Conservation (phyloP, 108 stramenopile genomes). For the Conticribra weissflogii region DNA sequence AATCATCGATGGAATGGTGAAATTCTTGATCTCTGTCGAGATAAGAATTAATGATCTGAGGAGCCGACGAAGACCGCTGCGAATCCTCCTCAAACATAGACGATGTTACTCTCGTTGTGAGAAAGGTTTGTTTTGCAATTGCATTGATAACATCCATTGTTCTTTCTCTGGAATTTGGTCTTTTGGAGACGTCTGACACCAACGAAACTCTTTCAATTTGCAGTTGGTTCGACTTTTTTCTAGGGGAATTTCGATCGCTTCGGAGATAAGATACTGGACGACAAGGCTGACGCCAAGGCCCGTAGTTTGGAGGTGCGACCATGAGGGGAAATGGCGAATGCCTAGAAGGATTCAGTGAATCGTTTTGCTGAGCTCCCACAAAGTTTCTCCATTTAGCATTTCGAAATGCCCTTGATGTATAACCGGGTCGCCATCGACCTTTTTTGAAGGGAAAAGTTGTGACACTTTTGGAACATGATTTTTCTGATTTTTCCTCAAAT, state of each 20-base stretch:
- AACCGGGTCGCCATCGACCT: neutral
- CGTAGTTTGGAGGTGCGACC: constrained; percentile 29
- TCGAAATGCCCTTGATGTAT: neutral
- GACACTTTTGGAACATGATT: no score
- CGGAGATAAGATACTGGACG: constrained; percentile 4
- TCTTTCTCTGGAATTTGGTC: no score
- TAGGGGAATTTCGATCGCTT: neutral
- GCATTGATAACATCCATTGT: neutral
- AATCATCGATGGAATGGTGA: no score
- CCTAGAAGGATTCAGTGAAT: neutral
- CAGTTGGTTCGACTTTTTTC: no score
- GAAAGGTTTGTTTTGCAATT: neutral
- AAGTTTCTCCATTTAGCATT: neutral
- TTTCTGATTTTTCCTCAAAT: neutral
- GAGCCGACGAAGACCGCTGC: constrained; percentile 11
- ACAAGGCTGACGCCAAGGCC: constrained; percentile 15
- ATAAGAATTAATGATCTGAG: no score
- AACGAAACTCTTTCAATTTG: no score
- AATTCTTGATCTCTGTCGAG: no score
- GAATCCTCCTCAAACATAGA: neutral
- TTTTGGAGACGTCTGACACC: no score
- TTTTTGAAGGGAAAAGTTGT: no score
- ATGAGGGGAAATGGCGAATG: constrained; percentile 13
- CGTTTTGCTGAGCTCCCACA: neutral
- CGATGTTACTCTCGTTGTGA: neutral